Conservation (phyloP, 163 green algal genomes). For the Picocystis sp. region DNA sequence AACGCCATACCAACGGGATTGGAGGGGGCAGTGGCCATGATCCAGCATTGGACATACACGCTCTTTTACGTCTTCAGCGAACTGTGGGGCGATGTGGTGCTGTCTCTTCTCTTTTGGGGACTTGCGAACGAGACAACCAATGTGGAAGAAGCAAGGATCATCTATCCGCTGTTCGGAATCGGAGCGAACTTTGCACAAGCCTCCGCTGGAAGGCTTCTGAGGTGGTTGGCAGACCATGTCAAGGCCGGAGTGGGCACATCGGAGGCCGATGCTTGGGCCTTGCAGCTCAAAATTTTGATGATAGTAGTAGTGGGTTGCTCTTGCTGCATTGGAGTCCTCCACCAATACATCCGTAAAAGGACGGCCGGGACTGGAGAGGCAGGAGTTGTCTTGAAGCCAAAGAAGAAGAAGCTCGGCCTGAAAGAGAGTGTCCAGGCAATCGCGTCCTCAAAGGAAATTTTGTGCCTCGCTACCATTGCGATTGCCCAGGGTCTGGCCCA, state of each 20-base stretch:
- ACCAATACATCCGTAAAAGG: neutral
- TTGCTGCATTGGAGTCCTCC: neutral
- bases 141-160: constrained; percentile 53
- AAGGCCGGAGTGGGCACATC: constrained; percentile 17
- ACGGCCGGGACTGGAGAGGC: constrained; percentile 2
- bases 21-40: constrained; percentile 44
- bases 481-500: constrained; percentile 58
- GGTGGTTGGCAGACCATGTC: constrained; percentile 18
- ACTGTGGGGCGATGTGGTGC: constrained; percentile 69
- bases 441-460: constrained; percentile 39
- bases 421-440: constrained; percentile 32
- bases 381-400: constrained; percentile 9
- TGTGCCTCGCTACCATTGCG: constrained; percentile 62
- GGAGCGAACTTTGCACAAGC: constrained; percentile 45
- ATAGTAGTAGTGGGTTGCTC: neutral
- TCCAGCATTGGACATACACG: constrained; percentile 66
- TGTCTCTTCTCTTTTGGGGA: constrained; percentile 68
- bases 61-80: constrained; percentile 70
- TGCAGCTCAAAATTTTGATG: neutral
- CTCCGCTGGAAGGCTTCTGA: constrained; percentile 38
- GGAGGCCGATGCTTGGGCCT: constrained; percentile 3
- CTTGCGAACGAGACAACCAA: constrained; percentile 72
- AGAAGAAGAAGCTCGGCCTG: constrained; percentile 46
- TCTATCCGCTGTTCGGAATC: constrained; percentile 69
- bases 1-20: constrained; percentile 35